Evolutionary conservation across 2,329 filamentous ascomycete species (phyloP), one percentile per base, ranked within the genome.

Genomic region (Exophiala spinifera): DNA sequence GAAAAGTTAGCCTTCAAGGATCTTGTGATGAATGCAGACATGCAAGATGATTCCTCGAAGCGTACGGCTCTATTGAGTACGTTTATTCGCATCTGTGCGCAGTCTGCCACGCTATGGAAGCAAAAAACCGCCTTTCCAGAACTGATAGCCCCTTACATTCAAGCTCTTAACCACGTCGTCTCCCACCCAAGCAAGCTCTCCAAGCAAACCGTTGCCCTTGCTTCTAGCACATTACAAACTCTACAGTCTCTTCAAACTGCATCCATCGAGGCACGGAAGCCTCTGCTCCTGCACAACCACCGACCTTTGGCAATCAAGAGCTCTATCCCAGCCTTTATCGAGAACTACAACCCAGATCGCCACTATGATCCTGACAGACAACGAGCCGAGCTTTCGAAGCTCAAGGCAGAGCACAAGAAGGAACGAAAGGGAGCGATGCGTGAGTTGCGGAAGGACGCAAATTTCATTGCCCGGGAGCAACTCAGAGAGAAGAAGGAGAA

Each of bases 291-390:
- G 2, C 94, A 99, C 74, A 82, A 94, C 72, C 94, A 99, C 77
- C 81, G 82, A 0, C 90, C 91, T 0, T 80, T 95, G 2, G 86
- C 94, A 19, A 95, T 97, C 76, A 91, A 92, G 71, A 85, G 84
- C 6, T 86, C 83, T 55, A 84, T 96, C 44, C 94, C 94, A 72
- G 96, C 95, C 72, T 99, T 97, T 75, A 94, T 97, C 75, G 92
- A 96, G 69, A 81, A 83, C 54, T 99, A 91, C 81, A 94, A 95
- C 71, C 94, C 94, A 2, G 84, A 88, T 76, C 92, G 91, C 75
- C 94, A 97, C 80, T 97, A 99, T 81, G 95, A 99, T 69, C 91
- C 91, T 1, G 88, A 99, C 73, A 86, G 86, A 63, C 91, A 96
- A 72, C 88, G 94, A 31, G 86, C 89, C 19, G 91, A 96, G 67